phyloP scores from a whole-genome alignment of 768 basidiomycete genomes.

The Rhodosporidiobolus odoratus region DNA sequence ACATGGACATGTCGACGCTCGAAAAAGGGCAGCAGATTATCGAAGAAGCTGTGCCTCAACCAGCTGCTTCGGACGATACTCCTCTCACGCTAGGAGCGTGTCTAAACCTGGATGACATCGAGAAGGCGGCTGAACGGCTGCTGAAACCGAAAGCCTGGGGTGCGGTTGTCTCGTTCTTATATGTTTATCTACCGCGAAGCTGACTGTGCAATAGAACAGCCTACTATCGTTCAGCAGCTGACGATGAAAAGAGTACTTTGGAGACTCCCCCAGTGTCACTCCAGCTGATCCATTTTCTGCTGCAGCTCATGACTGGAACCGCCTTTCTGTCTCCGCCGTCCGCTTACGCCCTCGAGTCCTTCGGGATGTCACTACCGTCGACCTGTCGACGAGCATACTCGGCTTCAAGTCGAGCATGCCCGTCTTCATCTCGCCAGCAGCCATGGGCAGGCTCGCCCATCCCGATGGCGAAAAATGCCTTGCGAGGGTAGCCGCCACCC shows the following conservation, averaged over 20 bases:
- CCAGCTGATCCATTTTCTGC: not conserved
- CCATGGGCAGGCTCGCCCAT: constrained; percentile 49
- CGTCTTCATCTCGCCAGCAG: constrained; percentile 49
- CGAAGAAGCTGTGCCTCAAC: constrained; percentile 52
- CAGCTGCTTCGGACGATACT: constrained; percentile 53
- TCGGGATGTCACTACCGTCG: constrained; percentile 71
- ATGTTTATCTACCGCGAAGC: not conserved
- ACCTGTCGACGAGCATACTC: constrained; percentile 46
- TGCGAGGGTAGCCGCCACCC: constrained; percentile 43
- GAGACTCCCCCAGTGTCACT: not conserved
- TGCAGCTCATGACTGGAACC: constrained; percentile 43
- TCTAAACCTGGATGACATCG: constrained; percentile 40
- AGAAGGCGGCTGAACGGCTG: constrained; percentile 27
- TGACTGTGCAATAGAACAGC: constrained; percentile 45
- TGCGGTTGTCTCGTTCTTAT: constrained; percentile 9
- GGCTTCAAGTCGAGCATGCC: constrained; percentile 46
- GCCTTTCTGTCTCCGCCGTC: constrained; percentile 77
- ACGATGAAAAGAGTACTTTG: constrained; percentile 56
- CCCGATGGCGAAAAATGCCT: constrained; percentile 47
- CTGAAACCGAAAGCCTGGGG: constrained; percentile 39
- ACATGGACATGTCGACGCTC: constrained; percentile 57
- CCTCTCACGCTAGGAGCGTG: constrained; percentile 49
- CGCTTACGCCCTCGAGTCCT: constrained; percentile 81
- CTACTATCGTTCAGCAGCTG: constrained; percentile 80
- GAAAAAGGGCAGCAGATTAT: constrained; percentile 47